Percentiles rank a stretch among this genome's conserved stretches.
Conservation (phyloP, 2,329 filamentous ascomycete species). For the Truncatella angustata region DNA sequence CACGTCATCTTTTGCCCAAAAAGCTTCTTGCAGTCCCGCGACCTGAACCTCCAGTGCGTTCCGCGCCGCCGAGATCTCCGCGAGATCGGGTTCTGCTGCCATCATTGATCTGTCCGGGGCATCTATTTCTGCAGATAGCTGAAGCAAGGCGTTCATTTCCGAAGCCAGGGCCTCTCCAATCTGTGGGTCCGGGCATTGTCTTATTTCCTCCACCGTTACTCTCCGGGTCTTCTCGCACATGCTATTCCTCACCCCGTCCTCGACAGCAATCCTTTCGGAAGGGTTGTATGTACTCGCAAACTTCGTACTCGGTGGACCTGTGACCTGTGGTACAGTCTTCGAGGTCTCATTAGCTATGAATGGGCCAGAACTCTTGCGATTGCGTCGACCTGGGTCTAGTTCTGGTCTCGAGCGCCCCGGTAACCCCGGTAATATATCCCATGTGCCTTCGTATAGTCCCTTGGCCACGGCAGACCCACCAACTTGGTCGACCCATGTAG, state of each 20-base stretch:
- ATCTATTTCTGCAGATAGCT: neutral
- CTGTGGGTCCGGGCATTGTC: neutral
- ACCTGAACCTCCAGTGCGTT: neutral
- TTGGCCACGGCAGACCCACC: neutral
- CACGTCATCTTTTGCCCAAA: neutral
- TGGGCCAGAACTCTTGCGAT: too few species aligned
- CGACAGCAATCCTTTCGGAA: neutral
- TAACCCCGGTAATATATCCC: too few species aligned
- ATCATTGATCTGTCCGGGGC: neutral
- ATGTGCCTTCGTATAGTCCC: too few species aligned
- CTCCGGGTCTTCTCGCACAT: neutral
- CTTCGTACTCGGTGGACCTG: neutral
- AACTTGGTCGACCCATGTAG: neutral
- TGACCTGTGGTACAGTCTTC: too few species aligned
- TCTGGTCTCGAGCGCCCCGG: too few species aligned
- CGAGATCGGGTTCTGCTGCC: too few species aligned
- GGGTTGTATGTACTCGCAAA: neutral
- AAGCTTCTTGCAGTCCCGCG: neutral
- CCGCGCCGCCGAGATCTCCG: neutral
- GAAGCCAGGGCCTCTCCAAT: neutral
- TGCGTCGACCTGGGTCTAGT: too few species aligned
- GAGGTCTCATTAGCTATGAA: too few species aligned
- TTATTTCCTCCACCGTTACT: neutral
- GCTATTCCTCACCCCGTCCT: neutral
- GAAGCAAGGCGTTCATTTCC: neutral